phyloP scores from a whole-genome alignment of 495 filamentous ascomycete genomes.

The Echria macrotheca region DNA sequence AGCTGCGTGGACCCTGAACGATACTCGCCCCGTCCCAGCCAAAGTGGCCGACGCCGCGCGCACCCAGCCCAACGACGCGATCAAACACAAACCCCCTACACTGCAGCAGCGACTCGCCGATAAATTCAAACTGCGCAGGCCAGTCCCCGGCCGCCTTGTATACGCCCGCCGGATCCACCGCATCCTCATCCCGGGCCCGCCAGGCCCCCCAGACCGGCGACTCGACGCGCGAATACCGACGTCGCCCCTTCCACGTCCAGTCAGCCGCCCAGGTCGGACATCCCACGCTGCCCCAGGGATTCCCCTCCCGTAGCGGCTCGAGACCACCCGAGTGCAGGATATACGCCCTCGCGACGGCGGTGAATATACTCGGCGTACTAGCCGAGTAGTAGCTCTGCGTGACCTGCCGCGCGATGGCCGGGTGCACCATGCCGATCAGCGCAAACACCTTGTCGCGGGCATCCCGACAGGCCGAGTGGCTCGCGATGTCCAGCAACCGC shows the following conservation, averaged over 20 bases:
- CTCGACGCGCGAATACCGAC: neutral
- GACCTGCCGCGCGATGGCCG: constrained; percentile 6
- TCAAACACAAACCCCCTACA: constrained; percentile 19
- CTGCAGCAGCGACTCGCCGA: neutral
- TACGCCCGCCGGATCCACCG: neutral
- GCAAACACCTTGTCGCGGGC: neutral
- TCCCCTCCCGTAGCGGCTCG: constrained; percentile 20
- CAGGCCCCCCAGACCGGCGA: neutral
- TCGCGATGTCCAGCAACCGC: neutral
- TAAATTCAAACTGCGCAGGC: neutral
- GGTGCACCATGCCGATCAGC: constrained; percentile 17
- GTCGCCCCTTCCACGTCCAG: constrained; percentile 15
- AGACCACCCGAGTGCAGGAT: constrained; percentile 10
- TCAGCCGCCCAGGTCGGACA: constrained; percentile 19
- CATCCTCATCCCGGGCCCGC: neutral
- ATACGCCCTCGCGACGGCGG: constrained; percentile 11
- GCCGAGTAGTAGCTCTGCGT: constrained; percentile 9
- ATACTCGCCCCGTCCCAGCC: constrained; percentile 5
- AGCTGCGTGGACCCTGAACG: constrained; percentile 2
- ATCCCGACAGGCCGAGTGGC: neutral
- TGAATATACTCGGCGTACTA: constrained; percentile 9
- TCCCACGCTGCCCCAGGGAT: constrained; percentile 14
- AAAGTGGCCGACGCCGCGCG: constrained; percentile 15
- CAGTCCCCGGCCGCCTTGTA: neutral
- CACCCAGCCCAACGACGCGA: constrained; percentile 11